Evolutionary conservation across 768 basidiomycete genomes (phyloP).

Genomic region (Erythrobasidium yunnanense): DNA sequence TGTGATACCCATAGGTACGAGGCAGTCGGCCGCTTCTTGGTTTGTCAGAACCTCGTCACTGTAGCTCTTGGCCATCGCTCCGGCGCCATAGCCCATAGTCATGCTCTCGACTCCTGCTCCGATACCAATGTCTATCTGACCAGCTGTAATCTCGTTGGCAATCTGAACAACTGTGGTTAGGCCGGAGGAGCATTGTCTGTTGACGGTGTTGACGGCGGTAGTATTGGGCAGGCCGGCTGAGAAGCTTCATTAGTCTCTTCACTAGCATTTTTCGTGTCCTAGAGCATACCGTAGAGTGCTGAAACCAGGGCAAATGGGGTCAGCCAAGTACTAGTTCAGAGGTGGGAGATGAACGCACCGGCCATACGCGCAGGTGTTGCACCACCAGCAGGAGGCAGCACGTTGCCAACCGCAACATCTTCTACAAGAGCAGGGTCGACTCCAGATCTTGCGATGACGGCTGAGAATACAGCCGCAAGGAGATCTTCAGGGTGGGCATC

Average conservation of each 20-base stretch:
- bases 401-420: constrained; percentile 52
- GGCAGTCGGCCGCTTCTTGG: constrained; percentile 48
- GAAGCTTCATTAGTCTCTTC: background rate
- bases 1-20: constrained; percentile 51
- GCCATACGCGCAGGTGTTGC: constrained; percentile 60
- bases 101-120: constrained; percentile 51
- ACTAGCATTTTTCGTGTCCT: constrained; percentile 52
- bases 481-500: constrained; percentile 79
- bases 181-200: constrained; percentile 86
- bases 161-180: constrained; percentile 83
- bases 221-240: constrained; percentile 66
- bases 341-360: constrained; percentile 68
- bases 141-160: constrained; percentile 70
- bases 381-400: constrained; percentile 75
- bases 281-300: constrained; percentile 49
- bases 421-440: constrained; percentile 34
- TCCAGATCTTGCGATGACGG: constrained; percentile 53
- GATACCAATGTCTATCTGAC: constrained; percentile 75
- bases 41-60: constrained; percentile 53
- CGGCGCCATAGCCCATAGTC: constrained; percentile 44
- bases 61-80: constrained; percentile 43
- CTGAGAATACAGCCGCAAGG: constrained; percentile 69
- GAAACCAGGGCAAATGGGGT: too few species aligned
- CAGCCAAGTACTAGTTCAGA: constrained; percentile 49
- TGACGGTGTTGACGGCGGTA: constrained; percentile 80